Evolutionary conservation across 2,329 filamentous ascomycete genomes (phyloP).

Genomic region (Aspergillus sp.): DNA sequence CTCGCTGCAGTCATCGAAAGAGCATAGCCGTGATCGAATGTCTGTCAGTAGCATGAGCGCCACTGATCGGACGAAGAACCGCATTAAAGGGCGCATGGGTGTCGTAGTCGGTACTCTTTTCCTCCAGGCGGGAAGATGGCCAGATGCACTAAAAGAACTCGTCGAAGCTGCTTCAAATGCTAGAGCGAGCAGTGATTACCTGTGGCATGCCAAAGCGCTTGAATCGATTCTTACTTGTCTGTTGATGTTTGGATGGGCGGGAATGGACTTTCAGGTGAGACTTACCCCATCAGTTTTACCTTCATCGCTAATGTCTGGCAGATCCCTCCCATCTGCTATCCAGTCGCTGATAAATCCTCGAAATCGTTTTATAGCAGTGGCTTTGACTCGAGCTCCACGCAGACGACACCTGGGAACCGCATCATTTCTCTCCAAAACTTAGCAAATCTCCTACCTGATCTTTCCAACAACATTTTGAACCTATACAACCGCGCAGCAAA

Average conservation of each 20-base stretch:
- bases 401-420: constrained; percentile 44
- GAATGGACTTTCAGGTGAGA: constrained; percentile 63
- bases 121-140: constrained; percentile 84
- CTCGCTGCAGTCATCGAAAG: constrained; percentile 44
- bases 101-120: constrained; percentile 82
- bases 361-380: constrained; percentile 38
- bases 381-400: constrained; percentile 34
- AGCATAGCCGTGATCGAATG: constrained; percentile 56
- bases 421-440: constrained; percentile 45
- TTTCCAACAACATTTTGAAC: constrained; percentile 53
- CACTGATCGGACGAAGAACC: constrained; percentile 72
- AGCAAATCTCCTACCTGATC: constrained; percentile 51
- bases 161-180: constrained; percentile 73
- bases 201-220: constrained; percentile 96
- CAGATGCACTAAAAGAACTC: constrained; percentile 78
- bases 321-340: constrained; percentile 52
- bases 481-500: constrained; percentile 51
- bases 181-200: constrained; percentile 76
- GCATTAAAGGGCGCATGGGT: constrained; percentile 72
- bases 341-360: constrained; percentile 45
- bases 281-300: background rate
- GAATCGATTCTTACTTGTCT: constrained; percentile 82
- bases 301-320: constrained; percentile 19
- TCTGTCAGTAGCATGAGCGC: constrained; percentile 67
- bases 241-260: constrained; percentile 77